These are phyloP conservation scores for Marasmius oreades DNA, from an alignment of 1,284 basidiomycete species.

Conservation along the genomic window DNA sequence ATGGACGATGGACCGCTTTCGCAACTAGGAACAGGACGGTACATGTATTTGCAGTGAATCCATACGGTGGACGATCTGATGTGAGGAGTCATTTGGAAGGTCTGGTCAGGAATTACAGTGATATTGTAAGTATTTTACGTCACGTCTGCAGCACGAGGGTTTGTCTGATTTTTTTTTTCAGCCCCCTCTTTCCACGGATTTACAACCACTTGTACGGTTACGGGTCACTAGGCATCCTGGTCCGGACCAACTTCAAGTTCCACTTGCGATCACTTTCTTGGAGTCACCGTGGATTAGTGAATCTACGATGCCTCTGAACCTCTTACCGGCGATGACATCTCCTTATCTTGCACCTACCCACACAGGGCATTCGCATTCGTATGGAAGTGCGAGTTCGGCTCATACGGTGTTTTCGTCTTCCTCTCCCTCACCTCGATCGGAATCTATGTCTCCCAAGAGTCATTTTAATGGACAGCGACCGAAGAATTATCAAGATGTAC, in stretches of 20 bases:
- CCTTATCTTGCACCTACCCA: slow-evolving; percentile 20
- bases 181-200: slow-evolving; percentile 50
- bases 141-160: too few relatives aligned
- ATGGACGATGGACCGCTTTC: slow-evolving; percentile 71
- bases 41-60: slow-evolving; percentile 77
- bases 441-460: slow-evolving; percentile 23
- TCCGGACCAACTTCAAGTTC: slow-evolving; percentile 30
- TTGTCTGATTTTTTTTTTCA: slow-evolving; percentile 22
- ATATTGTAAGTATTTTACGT: slow-evolving; percentile 37
- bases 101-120: slow-evolving; percentile 50
- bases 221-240: slow-evolving; percentile 32
- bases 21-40: slow-evolving; percentile 60
- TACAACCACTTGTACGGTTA: slow-evolving; percentile 58
- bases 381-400: slow-evolving; percentile 16
- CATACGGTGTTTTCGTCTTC: slow-evolving; percentile 24
- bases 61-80: slow-evolving; percentile 69
- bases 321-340: slow-evolving; percentile 35
- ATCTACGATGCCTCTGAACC: slow-evolving; percentile 32
- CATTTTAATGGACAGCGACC: slow-evolving; percentile 30
- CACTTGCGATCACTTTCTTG: slow-evolving; percentile 57
- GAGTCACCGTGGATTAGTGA: slow-evolving; percentile 28
- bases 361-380: slow-evolving; percentile 9
- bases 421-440: slow-evolving; percentile 21
- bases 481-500: slow-evolving; percentile 56
- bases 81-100: slow-evolving; percentile 60